Base-by-base conservation (phyloP, 306 rosid genomes). In the Quillaja saponaria region DNA sequence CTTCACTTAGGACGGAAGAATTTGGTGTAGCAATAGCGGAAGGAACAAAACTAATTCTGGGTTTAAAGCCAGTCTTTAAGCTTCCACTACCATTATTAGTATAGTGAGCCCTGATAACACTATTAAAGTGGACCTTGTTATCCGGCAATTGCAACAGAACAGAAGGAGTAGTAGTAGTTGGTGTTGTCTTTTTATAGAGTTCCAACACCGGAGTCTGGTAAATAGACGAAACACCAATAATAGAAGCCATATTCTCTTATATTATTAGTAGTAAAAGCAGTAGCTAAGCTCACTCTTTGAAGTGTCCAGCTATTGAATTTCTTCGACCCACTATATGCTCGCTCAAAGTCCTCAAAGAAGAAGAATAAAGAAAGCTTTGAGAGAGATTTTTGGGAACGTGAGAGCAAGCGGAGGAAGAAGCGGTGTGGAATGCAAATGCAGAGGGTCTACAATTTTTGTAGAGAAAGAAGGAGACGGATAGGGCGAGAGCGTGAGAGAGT, bases 1-100 rank as follows among this genome's bases (percentile, higher is more conserved):
- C 96, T 58, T 92, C 95, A 31, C 98, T 92, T 0, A 92, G 92
- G 62, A 88, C 81, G 12, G 98, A 88, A 63, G 97, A 91, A 68
- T 92, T 92, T 12, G 98, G 94, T 2, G 98, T 79, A 7, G 95
- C 96, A 55, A 92, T 82, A 1, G 96, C 96, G 7, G 90, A 89
- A 41, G 87, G 66, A 33, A 69, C 70, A 47, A 84, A 73, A 21
- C 66, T 67, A 14, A 44, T 40, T 8, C 74, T 54, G 39, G 63
- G 76, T 16, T 70, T 73, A n/a, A 62, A 40, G 13, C 67, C 73
- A 10, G 40, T 35, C 42, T 51, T 72, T 35, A 59, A 52, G 31
- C 17, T 65, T 12, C 54, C 56, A 38, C 13, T 13, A n/a, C 61
- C 57, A 57, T 21, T 67, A 25, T 62, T 31, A 21, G 34, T 6